These are phyloP conservation scores for Entophlyctis helioformis DNA, from an alignment of 192 early-diverging fungal species.

Conservation along the genomic window DNA sequence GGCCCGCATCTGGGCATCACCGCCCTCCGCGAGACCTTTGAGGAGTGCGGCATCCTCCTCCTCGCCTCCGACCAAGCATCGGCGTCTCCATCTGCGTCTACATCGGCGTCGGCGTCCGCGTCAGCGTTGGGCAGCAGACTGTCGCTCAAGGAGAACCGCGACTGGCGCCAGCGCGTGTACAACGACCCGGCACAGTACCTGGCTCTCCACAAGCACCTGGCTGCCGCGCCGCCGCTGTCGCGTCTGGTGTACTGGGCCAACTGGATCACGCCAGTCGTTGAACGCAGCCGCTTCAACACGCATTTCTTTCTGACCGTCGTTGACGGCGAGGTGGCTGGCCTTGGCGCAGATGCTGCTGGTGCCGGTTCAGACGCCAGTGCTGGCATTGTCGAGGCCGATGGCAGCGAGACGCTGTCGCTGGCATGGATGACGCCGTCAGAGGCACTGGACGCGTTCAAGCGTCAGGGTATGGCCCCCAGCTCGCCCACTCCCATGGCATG, in stretches of 20 bases:
- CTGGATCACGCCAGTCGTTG: conserved; percentile 51
- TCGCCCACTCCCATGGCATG: background rate
- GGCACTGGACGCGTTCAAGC: conserved; percentile 32
- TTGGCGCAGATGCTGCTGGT: background rate
- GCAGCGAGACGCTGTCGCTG: conserved; percentile 44
- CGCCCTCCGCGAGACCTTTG: too few relatives aligned
- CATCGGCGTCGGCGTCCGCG: conserved; percentile 24
- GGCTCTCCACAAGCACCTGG: conserved; percentile 26
- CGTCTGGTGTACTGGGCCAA: conserved; percentile 46
- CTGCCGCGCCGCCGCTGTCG: conserved; percentile 27
- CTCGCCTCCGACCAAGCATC: conserved; percentile 21
- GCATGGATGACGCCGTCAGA: conserved; percentile 61
- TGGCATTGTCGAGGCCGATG: too few relatives aligned
- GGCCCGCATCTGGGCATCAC: too few relatives aligned
- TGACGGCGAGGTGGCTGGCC: conserved; percentile 18
- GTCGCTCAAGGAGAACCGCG: background rate
- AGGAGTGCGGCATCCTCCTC: conserved; percentile 65
- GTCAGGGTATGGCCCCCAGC: conserved; percentile 2
- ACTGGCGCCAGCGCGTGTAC: conserved; percentile 16
- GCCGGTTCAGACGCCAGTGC: conserved; percentile 15
- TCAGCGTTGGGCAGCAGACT: conserved; percentile 1
- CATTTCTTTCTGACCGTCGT: conserved; percentile 54
- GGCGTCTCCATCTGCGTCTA: conserved; percentile 8
- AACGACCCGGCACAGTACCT: conserved; percentile 35
- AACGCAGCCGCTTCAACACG: conserved; percentile 51